A percentile compares a stretch with the other conserved stretches of the same genome.
Evolutionary conservation across 192 early-diverging fungal species (phyloP).

Genomic region (Chytriomyces confervae): DNA sequence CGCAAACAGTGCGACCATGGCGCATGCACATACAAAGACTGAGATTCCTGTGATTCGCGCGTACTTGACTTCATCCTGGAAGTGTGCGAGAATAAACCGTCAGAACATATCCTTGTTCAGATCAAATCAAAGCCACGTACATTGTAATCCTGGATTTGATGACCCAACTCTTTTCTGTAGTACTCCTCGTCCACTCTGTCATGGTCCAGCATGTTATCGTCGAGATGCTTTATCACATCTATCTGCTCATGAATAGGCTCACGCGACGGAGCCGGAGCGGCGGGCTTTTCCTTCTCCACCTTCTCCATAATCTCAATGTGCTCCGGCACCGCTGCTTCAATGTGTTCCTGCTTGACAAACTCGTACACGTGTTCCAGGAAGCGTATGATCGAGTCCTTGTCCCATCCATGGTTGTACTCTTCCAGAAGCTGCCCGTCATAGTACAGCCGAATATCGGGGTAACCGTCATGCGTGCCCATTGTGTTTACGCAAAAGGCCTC

Average conservation of each 20-base stretch:
- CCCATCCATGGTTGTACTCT: conserved; percentile 5
- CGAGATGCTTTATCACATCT: conserved; percentile 13
- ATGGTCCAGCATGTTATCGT: conserved; percentile 20
- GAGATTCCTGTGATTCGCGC: conserved; percentile 3
- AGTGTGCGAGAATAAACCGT: background rate
- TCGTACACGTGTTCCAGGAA: conserved; percentile 25
- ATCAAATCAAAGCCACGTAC: background rate
- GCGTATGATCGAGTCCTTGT: background rate
- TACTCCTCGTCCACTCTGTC: conserved; percentile 15
- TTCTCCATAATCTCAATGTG: background rate
- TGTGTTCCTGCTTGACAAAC: conserved; percentile 14
- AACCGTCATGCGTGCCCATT: conserved; percentile 9
- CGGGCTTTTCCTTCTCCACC: conserved; percentile 4
- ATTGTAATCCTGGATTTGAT: conserved; percentile 18
- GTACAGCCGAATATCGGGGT: conserved; percentile 12
- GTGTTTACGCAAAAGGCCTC: conserved; percentile 10
- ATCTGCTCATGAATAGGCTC: conserved; percentile 16
- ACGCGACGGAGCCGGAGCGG: background rate
- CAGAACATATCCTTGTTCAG: background rate
- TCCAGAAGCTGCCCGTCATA: background rate
- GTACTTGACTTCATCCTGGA: conserved; percentile 13
- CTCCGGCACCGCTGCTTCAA: background rate
- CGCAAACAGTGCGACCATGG: background rate
- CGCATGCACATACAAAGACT: conserved; percentile 1
- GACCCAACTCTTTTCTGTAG: background rate